Conservation (phyloP, 371 early-diverging fungal genomes). For the Mortierella sp. region DNA sequence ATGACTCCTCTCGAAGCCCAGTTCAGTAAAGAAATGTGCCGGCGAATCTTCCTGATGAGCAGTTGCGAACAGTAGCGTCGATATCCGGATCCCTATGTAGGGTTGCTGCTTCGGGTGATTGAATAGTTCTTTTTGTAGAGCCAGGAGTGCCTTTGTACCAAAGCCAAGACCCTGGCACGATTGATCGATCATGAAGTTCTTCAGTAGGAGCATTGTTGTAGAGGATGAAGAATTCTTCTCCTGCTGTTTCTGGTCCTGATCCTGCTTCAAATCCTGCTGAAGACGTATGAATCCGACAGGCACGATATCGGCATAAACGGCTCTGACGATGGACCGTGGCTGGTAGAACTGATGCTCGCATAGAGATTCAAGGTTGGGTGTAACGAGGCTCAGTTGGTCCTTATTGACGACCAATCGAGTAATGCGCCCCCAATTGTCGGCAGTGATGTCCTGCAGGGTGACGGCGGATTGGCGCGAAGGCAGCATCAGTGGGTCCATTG, state of each 20-base stretch:
- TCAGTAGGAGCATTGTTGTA: not conserved
- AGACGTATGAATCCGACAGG: constrained; percentile 38
- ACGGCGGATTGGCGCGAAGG: constrained; percentile 37
- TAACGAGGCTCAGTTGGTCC: constrained; percentile 29
- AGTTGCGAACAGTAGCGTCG: constrained; percentile 17
- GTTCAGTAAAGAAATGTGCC: constrained; percentile 31
- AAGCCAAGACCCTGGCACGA: constrained; percentile 46
- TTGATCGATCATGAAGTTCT: constrained; percentile 45
- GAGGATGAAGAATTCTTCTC: not conserved
- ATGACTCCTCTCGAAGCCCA: constrained; percentile 14
- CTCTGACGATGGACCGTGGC: constrained; percentile 22
- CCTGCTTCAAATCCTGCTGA: constrained; percentile 1
- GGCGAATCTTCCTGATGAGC: constrained; percentile 44
- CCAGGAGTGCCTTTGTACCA: constrained; percentile 33
- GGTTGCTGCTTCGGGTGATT: not conserved
- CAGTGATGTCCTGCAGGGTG: constrained; percentile 28
- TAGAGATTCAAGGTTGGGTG: constrained; percentile 36
- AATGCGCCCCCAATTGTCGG: constrained; percentile 32
- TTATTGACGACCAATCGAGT: constrained; percentile 30
- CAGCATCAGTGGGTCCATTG: constrained; percentile 25
- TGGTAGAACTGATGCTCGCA: constrained; percentile 52
- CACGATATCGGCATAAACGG: constrained; percentile 28
- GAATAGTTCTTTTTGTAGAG: constrained; percentile 17
- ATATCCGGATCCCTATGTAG: constrained; percentile 11
- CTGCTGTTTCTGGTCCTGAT: not conserved